Evolutionary conservation across 495 filamentous ascomycete species (phyloP), one percentile per base, ranked within the genome.

Genomic region (Penicillium ochrochloron): DNA sequence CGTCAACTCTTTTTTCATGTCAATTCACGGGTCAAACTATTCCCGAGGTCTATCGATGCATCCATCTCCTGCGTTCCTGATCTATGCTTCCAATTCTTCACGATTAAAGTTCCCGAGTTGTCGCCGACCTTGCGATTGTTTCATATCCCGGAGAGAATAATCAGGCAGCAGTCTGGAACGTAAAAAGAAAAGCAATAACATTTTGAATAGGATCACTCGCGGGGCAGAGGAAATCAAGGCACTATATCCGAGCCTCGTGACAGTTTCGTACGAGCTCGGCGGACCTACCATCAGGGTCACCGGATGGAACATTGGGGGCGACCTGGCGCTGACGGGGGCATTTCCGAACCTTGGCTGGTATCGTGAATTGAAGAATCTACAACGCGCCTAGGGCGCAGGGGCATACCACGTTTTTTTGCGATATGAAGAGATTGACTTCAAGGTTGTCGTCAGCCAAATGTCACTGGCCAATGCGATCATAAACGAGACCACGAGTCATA

Each of bases 401-500:
- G 31, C 56, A 56, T 17, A 15, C 53, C 21, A 35, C 12, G 19
- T 12, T 69, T 57, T 27, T 21, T 8, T 25, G 48, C 31, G 51
- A 42, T 61, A 35, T 31, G 66, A 62, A n/a, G 42, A 34, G 12
- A 56, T 63, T 41, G 57, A 60, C 39, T 55, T 58, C 17, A 59
- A 59, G 19, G 48, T 37, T 5, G 34, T 67, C 23, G 57, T 61
- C 19, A 23, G 33, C 17, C 54, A 58, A 27, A 52, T 63, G 3
- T 48, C 52, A 10, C 58, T 63, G 51, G 48, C 64, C 23, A 41
- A 57, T 56, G 39, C 59, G 19, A 48, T 65, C 1, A 27, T 63
- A 15, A 59, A 63, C 39, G 56, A 66, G 54, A 48, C 55, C 41
- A 68, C 63, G 63, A 59, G 60, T 56, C 42, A 27, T 63, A 17